Evolutionary conservation across 805 yeast genomes (phyloP), one percentile per base, ranked within the genome.

Genomic region (Debaryomyces hansenii): DNA sequence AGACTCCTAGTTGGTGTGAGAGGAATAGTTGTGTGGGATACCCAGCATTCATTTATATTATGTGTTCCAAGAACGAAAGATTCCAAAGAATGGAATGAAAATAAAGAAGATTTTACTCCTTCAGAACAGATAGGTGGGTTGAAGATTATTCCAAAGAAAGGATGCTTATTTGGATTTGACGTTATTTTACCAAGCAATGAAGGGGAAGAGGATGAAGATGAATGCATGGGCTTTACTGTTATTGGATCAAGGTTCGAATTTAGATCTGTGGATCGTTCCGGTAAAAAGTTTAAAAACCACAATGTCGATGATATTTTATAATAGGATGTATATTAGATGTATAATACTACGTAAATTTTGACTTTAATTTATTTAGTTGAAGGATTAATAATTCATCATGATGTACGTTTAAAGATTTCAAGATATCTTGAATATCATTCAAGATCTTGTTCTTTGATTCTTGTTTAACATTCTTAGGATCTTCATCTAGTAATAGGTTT

Each of bases 11-110:
- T 84, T 6, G 95, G 94, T 0, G 55, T 75, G 28, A 53, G 70
- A 33, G 97, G 97, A 0, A 86, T 90, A 4, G 87, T 90, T 1
- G 68, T 88, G 2, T 87, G 94, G 86, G 97, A 90, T 60, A 78
- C 92, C 7, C 90, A 86, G 60, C 81, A 82, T 53, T 77, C 79
- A 49, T 85, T 88, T 58, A 75, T 88, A 2, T 57, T 90, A 40
- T 82, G 83, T 10, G 77, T 83, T 1, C 77, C 77, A 2, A 59
- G 77, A 38, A 57, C 57, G 8, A 64, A 62, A 20, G 60, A 61
- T 42, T 41, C 60, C 40, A 58, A 50, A 35, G 68, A 61, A 47
- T 71, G 76, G 76, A 70, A 64, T 46, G 50, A 59, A 60, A 4
- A 48, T 20, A 40, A 66, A 32, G 44, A 31, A 8, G 42, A 48